Evolutionary conservation across 192 early-diverging fungal genomes (phyloP).

Genomic region (Powellomyces hirtus): DNA sequence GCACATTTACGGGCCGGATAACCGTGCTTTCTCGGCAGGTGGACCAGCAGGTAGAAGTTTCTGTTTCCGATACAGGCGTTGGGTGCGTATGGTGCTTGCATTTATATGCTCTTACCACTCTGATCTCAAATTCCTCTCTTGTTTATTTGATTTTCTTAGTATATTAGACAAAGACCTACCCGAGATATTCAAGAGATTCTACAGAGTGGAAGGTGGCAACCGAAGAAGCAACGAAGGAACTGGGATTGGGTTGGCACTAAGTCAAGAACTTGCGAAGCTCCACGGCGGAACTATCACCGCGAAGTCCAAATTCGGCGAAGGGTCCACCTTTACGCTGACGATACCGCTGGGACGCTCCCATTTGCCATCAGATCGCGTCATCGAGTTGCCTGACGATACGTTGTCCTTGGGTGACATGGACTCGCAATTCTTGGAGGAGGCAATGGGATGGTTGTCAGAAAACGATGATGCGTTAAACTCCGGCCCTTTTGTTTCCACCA

Average conservation of each 20-base stretch:
- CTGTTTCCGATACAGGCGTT: too few species aligned
- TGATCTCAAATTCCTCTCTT: too few species aligned
- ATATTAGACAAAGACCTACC: too few species aligned
- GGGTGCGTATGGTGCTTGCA: too few species aligned
- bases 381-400: background rate
- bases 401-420: conserved; percentile 3
- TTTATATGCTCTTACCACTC: too few species aligned
- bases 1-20: conserved; percentile 44
- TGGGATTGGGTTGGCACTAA: conserved; percentile 31
- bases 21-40: conserved; percentile 23
- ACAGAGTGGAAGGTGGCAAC: conserved; percentile 43
- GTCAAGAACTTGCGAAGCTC: conserved; percentile 45
- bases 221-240: conserved; percentile 41
- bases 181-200: too few species aligned
- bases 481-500: background rate
- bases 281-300: conserved; percentile 48
- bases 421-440: conserved; percentile 23
- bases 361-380: background rate
- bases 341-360: conserved; percentile 14
- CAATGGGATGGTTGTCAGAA: conserved; percentile 9
- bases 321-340: conserved; percentile 12
- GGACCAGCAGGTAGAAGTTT: too few species aligned
- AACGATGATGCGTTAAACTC: background rate
- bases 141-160: too few species aligned
- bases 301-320: background rate